Evolutionary conservation across 129 eudicot genomes (phyloP).

Genomic region (Artemisia tridentata): DNA sequence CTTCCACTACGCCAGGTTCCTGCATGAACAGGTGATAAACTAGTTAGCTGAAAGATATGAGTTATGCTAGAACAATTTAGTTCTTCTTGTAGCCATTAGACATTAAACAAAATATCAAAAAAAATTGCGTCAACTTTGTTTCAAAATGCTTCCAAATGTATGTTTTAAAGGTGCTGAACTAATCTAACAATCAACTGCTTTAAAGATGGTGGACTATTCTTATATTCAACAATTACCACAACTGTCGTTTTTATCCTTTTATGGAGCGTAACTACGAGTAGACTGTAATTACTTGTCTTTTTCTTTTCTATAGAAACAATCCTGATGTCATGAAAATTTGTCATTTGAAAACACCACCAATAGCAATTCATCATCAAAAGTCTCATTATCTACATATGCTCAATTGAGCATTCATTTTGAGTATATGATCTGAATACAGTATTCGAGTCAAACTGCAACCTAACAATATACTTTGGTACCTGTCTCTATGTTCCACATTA

Average conservation of each 20-base stretch:
- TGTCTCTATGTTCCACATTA: too few relatives aligned
- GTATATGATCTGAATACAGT: too few relatives aligned
- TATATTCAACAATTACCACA: too few relatives aligned
- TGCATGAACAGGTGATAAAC: constrained; percentile 20
- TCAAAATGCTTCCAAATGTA: not conserved
- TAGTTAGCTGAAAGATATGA: not conserved
- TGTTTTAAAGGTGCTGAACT: not conserved
- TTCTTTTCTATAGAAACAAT: not conserved
- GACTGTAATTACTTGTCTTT: not conserved
- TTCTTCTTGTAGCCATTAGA: not conserved
- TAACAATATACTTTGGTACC: too few relatives aligned
- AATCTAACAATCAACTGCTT: not conserved
- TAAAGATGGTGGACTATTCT: not conserved
- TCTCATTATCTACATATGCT: too few relatives aligned
- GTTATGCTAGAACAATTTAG: too few relatives aligned
- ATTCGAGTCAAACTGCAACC: too few relatives aligned
- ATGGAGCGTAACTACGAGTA: not conserved
- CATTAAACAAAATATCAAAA: constrained; percentile 18
- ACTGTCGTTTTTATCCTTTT: too few relatives aligned
- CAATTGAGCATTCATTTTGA: too few relatives aligned
- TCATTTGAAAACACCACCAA: too few relatives aligned
- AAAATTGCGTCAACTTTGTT: not conserved
- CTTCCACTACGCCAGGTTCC: constrained; percentile 83
- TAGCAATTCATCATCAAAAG: too few relatives aligned
- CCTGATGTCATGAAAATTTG: not conserved